Percentiles rank a stretch among this genome's conserved stretches.
Evolutionary conservation across 768 basidiomycete species (phyloP).

Genomic region (Leccinum pellstonianum): DNA sequence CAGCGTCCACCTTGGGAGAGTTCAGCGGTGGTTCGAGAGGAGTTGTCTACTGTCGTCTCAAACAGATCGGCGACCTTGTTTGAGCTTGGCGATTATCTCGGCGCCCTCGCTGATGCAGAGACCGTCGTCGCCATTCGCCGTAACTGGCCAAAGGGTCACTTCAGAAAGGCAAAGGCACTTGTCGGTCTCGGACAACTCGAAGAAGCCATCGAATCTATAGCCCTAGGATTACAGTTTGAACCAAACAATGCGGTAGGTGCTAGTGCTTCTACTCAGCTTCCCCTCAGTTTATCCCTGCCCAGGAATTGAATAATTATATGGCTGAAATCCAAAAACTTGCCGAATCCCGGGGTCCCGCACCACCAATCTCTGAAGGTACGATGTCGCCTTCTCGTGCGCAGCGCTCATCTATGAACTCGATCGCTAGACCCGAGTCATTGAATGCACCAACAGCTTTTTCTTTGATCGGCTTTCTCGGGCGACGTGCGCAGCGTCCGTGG

Average conservation of each 20-base stretch:
- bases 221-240: constrained; percentile 84
- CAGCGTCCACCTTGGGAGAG: constrained; percentile 90
- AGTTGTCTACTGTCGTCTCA: constrained; percentile 84
- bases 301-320: constrained; percentile 36
- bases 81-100: constrained; percentile 71
- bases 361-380: constrained; percentile 2
- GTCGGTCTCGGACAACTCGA: constrained; percentile 62
- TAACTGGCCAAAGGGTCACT: constrained; percentile 95
- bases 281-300: constrained; percentile 10
- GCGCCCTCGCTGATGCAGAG: constrained; percentile 86
- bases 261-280: neutral
- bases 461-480: constrained; percentile 3
- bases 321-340: constrained; percentile 28
- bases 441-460: constrained; percentile 5
- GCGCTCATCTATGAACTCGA: neutral
- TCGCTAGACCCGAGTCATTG: neutral
- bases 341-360: constrained; percentile 8
- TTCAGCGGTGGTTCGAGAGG: constrained; percentile 81
- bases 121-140: constrained; percentile 81
- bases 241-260: constrained; percentile 54
- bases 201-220: constrained; percentile 81
- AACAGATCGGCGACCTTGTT: constrained; percentile 90
- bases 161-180: constrained; percentile 89
- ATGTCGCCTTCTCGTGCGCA: neutral
- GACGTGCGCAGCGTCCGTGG: constrained; percentile 14